phyloP scores from a whole-genome alignment of 1,284 basidiomycete genomes.

The Cronartium ribicola region DNA sequence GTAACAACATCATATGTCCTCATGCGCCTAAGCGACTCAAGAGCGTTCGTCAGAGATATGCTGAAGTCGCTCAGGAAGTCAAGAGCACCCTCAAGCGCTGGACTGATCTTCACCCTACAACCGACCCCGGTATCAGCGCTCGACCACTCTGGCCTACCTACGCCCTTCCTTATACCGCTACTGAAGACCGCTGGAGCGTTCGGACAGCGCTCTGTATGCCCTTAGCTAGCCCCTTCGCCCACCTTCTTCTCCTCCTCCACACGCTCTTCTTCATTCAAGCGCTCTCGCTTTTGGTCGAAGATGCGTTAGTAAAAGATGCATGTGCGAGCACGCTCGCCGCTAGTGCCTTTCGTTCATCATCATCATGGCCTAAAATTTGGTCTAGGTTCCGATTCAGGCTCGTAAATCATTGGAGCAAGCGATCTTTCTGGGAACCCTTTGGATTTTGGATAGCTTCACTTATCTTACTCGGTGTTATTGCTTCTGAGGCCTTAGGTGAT shows the following conservation, averaged over 20 bases:
- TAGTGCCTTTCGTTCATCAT: constrained; percentile 3
- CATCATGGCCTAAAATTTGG: constrained; percentile 33
- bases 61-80: constrained; percentile 25
- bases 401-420: constrained; percentile 31
- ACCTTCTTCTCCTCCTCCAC: constrained; percentile 37
- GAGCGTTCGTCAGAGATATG: constrained; percentile 27
- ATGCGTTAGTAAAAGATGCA: constrained; percentile 38
- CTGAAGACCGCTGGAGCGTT: background rate
- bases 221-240: constrained; percentile 28
- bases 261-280: constrained; percentile 27
- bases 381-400: constrained; percentile 28
- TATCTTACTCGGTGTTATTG: constrained; percentile 1
- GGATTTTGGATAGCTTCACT: constrained; percentile 14
- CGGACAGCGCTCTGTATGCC: constrained; percentile 18
- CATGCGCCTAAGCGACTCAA: constrained; percentile 36
- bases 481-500: constrained; percentile 10
- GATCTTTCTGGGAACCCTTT: constrained; percentile 30
- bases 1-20: constrained; percentile 40
- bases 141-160: background rate
- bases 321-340: constrained; percentile 1
- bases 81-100: constrained; percentile 2
- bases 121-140: background rate
- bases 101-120: constrained; percentile 8
- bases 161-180: background rate
- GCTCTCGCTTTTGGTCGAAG: constrained; percentile 31